A percentile compares a stretch with the other conserved stretches of the same genome.
Evolutionary conservation across 2,329 filamentous ascomycete species (phyloP).

Genomic region (Ambrosiella beaveri): DNA sequence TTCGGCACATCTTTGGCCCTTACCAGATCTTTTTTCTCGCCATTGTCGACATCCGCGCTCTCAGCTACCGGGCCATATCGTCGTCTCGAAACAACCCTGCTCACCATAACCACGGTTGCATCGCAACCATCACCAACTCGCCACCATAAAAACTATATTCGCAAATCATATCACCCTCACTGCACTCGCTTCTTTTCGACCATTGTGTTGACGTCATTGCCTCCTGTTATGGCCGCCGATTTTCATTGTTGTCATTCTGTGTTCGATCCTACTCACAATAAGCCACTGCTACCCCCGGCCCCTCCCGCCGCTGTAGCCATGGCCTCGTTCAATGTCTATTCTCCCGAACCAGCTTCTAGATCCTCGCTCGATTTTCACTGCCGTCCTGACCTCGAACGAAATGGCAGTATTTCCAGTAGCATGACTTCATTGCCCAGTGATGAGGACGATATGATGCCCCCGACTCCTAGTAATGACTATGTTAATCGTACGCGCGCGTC

Average conservation of each 20-base stretch:
- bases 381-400: conserved; percentile 9
- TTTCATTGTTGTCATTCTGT: conserved; percentile 11
- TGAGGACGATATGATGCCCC: conserved; percentile 21
- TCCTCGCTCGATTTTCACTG: conserved; percentile 8
- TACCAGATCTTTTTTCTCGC: no score
- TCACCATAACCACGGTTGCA: not conserved
- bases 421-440: conserved; percentile 11
- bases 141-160: not conserved
- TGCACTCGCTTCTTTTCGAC: not conserved
- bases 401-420: conserved; percentile 12
- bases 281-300: conserved; percentile 7
- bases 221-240: conserved; percentile 10
- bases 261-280: conserved; percentile 6
- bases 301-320: conserved; percentile 7
- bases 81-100: not conserved
- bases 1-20: not conserved
- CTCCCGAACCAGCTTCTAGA: conserved; percentile 5
- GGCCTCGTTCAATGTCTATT: conserved; percentile 11
- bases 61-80: not conserved
- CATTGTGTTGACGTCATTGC: not conserved
- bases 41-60: no score
- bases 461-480: conserved; percentile 23
- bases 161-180: not conserved
- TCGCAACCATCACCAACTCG: not conserved
- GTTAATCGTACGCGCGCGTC: conserved; percentile 25